Evolutionary conservation across 1,139 yeast species (phyloP), one percentile per base, ranked within the genome.

Genomic region (Meyerozyma athensensis): DNA sequence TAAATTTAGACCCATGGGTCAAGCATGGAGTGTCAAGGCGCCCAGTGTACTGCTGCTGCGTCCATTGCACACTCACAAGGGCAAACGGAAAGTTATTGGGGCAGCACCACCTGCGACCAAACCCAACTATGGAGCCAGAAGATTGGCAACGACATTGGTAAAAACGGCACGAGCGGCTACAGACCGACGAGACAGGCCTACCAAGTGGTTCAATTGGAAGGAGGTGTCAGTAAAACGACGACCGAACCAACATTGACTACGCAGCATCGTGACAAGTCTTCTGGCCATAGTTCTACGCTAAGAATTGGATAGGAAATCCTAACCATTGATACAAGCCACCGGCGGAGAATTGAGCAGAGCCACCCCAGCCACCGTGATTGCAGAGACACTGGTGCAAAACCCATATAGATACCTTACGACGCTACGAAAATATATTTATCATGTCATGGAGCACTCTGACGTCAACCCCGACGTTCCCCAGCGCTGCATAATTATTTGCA

Each of bases 281-380:
- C 19, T 7, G 19, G 10, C 8, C 13, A 14, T 9, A 9, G 18
- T 28, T 3, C 13, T 10, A 7, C 28, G 28, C 28, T 24, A 24
- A 24, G 28, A 28, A 28, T 28, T 28, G 32, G 32, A 20, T 28
- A 28, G 32, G 12, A 28, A 4, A 9, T 16, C 18, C 32, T 28
- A 28, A 9, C 32, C 32, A 28, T 28, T 28, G 19, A 28, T 28
- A 18, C 10, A 10, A n/a, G 12, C 19, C 32, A 28, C 32, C 19
- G 20, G 32, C 32, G 19, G 12, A n/a, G n/a, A n/a, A n/a, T 9
- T 7, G 20, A 18, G 12, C 7, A 5, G 32, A 12, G n/a, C 13
- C 13, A 20, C 32, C 14, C 16, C 20, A 18, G 18, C 30, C 32
- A 17, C 32, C 28, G 28, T 24, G 28, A 8, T 12, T 13, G n/a